A percentile compares a stretch with the other conserved stretches of the same genome.
These are phyloP conservation scores for Casuarina equisetifolia DNA, from an alignment of 306 rosid species.

Conservation along the genomic window DNA sequence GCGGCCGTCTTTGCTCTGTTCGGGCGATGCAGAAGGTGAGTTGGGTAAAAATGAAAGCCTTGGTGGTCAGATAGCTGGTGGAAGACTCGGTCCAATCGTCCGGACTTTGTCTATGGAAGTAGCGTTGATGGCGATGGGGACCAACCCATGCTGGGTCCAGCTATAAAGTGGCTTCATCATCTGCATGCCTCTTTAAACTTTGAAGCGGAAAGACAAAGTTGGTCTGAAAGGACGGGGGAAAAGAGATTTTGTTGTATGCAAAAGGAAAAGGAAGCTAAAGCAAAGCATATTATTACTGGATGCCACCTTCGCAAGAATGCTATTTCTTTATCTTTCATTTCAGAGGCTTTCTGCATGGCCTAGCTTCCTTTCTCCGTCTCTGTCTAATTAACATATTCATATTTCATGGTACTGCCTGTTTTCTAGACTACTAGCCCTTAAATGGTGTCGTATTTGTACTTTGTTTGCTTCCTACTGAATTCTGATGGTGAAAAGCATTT, in stretches of 20 bases:
- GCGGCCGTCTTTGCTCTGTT: too few species aligned
- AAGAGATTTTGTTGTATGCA: slow-evolving; percentile 27
- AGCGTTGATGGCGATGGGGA: slow-evolving; percentile 28
- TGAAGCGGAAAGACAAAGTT: slow-evolving; percentile 35
- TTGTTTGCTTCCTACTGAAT: not conserved
- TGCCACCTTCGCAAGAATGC: slow-evolving; percentile 8
- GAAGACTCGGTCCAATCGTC: not conserved
- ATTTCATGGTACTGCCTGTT: not conserved
- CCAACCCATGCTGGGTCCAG: not conserved
- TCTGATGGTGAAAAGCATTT: not conserved
- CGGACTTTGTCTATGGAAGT: not conserved
- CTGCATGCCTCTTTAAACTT: slow-evolving; percentile 46
- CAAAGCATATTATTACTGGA: slow-evolving; percentile 16
- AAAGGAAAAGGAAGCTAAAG: slow-evolving; percentile 41
- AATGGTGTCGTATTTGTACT: not conserved
- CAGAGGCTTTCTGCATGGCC: slow-evolving; percentile 15
- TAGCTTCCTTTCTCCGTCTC: not conserved
- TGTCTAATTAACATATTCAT: not conserved
- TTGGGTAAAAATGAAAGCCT: too few species aligned
- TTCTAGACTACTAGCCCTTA: not conserved
- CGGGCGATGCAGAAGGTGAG: too few species aligned
- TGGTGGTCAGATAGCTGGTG: too few species aligned
- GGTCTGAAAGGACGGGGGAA: slow-evolving; percentile 40
- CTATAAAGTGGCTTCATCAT: slow-evolving; percentile 19
- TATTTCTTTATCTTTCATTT: slow-evolving; percentile 8